A percentile compares a stretch with the other conserved stretches of the same genome.
Conservation (phyloP, 1,139 yeast genomes). For the Lodderomyces orthopsilosis region DNA sequence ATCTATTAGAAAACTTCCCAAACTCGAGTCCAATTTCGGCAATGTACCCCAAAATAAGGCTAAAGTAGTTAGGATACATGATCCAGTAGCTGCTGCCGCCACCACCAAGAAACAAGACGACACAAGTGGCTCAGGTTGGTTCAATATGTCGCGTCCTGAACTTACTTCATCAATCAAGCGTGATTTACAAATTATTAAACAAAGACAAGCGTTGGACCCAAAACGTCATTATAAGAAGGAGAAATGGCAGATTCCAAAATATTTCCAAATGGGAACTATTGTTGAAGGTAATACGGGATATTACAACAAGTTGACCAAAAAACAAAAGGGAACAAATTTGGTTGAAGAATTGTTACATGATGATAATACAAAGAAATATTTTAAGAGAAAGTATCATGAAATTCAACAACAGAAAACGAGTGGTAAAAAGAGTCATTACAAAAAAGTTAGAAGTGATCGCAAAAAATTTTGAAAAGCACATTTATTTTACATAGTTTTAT, state of each 20-base stretch:
- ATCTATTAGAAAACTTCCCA: conserved; percentile 34
- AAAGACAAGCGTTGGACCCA: conserved; percentile 91
- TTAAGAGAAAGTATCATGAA: conserved; percentile 79
- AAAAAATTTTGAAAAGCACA: conserved; percentile 37
- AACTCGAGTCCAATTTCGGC: conserved; percentile 31
- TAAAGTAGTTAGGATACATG: conserved; percentile 41
- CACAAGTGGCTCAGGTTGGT: conserved; percentile 65
- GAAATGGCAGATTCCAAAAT: conserved; percentile 76
- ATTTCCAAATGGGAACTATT: conserved; percentile 86
- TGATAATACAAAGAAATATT: conserved; percentile 66
- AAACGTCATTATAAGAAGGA: conserved; percentile 92
- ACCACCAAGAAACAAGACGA: conserved; percentile 13
- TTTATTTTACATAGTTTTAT: not conserved
- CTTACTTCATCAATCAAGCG: conserved; percentile 71
- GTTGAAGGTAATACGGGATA: conserved; percentile 80
- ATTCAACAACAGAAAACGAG: conserved; percentile 74
- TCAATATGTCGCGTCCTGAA: conserved; percentile 77
- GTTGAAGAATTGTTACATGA: conserved; percentile 83
- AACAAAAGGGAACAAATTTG: conserved; percentile 72
- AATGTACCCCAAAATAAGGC: not conserved
- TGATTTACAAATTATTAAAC: conserved; percentile 74
- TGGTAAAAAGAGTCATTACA: conserved; percentile 70
- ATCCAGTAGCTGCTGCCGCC: conserved; percentile 41
- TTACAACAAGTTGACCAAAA: conserved; percentile 66
- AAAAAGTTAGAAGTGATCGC: conserved; percentile 62